Conservation (phyloP, 2,329 filamentous ascomycete genomes). For the Fusarium sp. region DNA sequence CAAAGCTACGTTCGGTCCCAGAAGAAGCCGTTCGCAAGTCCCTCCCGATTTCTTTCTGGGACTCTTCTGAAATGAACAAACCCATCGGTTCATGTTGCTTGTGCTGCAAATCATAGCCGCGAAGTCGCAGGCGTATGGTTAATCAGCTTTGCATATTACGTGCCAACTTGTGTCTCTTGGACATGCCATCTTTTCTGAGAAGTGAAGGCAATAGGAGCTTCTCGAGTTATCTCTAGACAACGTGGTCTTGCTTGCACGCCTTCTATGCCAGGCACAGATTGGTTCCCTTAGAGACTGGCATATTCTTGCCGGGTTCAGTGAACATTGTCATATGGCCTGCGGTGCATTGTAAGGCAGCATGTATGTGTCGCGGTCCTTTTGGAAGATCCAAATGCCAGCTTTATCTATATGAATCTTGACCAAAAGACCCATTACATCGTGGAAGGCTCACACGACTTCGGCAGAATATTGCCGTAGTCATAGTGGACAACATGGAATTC, state of each 20-base stretch:
- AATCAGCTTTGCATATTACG: not conserved
- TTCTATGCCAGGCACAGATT: not conserved
- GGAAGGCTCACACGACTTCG: not conserved
- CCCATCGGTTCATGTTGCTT: not conserved
- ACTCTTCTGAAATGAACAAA: not conserved
- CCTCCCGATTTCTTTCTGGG: not conserved
- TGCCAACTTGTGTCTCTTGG: not conserved
- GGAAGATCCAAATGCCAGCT: not conserved
- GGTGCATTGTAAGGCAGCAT: not conserved
- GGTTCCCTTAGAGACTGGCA: not conserved
- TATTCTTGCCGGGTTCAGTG: not conserved
- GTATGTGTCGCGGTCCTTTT: not conserved
- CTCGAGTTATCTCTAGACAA: not conserved
- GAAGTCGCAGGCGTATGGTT: not conserved
- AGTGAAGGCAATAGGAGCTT: not conserved
- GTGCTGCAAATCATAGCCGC: not conserved
- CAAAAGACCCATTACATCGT: not conserved
- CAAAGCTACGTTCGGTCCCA: not conserved
- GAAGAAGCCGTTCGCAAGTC: not conserved
- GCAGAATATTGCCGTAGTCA: not conserved
- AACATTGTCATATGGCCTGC: not conserved
- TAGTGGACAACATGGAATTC: not conserved
- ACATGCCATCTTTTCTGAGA: not conserved
- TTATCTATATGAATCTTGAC: not conserved
- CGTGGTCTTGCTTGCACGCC: not conserved